These are phyloP conservation scores for Besnoitia besnoiti DNA, from an alignment of 169 alveolate genomes.

Conservation along the genomic window DNA sequence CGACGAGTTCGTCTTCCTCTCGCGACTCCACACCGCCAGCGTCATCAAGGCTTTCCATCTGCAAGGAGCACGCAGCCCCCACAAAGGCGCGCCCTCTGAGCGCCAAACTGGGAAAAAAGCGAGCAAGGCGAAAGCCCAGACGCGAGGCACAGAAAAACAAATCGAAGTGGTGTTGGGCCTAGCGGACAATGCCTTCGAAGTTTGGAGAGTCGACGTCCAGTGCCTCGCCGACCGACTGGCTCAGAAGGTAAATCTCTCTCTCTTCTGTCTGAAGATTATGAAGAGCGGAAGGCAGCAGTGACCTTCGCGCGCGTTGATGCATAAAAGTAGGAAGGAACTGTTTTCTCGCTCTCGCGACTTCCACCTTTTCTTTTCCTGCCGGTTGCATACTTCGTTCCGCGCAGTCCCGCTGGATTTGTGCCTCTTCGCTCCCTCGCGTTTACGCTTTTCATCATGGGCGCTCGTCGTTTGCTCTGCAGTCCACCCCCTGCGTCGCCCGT, in stretches of 20 bases:
- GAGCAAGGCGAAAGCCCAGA: background rate
- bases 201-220: conserved; percentile 15
- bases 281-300: too few relatives aligned
- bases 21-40: conserved; percentile 36
- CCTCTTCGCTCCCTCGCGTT: too few relatives aligned
- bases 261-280: too few relatives aligned
- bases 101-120: too few relatives aligned
- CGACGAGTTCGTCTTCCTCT: conserved; percentile 30
- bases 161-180: conserved; percentile 23
- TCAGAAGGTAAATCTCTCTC: background rate
- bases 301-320: too few relatives aligned
- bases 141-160: background rate
- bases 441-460: too few relatives aligned
- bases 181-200: conserved; percentile 46
- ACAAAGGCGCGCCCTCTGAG: background rate
- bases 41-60: conserved; percentile 40
- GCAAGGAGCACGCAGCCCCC: background rate
- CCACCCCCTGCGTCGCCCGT: too few relatives aligned
- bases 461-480: too few relatives aligned
- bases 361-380: too few relatives aligned
- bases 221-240: background rate
- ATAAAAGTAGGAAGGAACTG: background rate
- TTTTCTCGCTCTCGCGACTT: background rate
- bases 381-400: too few relatives aligned
- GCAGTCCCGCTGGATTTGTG: too few relatives aligned